phyloP scores from a whole-genome alignment of 2,329 filamentous ascomycete genomes.

The Lachnellula arida region DNA sequence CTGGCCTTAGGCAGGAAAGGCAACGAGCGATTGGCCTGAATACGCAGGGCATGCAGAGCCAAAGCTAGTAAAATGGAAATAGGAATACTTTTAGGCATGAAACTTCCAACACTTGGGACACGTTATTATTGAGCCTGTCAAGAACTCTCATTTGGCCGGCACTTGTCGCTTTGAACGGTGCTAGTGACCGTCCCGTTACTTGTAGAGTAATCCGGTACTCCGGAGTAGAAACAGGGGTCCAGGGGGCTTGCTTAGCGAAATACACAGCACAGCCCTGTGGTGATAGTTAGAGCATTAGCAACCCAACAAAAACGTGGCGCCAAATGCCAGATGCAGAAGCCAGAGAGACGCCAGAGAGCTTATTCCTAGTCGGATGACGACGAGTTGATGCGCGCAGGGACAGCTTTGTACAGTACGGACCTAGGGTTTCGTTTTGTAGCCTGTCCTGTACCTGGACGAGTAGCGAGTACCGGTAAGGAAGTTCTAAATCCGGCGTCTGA shows the following conservation, averaged over 20 bases:
- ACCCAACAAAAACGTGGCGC: neutral
- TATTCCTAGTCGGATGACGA: no score
- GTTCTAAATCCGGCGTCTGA: neutral
- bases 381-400: no score
- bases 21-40: constrained; percentile 9
- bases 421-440: no score
- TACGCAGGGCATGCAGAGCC: constrained; percentile 3
- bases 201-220: neutral
- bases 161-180: constrained; percentile 13
- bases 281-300: neutral
- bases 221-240: neutral
- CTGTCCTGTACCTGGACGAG: no score
- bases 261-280: neutral
- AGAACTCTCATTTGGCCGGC: constrained; percentile 18
- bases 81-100: neutral
- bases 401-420: no score
- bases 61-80: neutral
- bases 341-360: neutral
- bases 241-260: neutral
- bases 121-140: neutral
- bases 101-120: neutral
- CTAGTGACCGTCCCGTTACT: neutral
- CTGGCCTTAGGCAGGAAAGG: constrained; percentile 1
- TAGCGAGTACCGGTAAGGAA: no score
- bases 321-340: neutral